phyloP scores from a whole-genome alignment of 2,329 filamentous ascomycete genomes.

The Arthrobotrys musiformis region DNA sequence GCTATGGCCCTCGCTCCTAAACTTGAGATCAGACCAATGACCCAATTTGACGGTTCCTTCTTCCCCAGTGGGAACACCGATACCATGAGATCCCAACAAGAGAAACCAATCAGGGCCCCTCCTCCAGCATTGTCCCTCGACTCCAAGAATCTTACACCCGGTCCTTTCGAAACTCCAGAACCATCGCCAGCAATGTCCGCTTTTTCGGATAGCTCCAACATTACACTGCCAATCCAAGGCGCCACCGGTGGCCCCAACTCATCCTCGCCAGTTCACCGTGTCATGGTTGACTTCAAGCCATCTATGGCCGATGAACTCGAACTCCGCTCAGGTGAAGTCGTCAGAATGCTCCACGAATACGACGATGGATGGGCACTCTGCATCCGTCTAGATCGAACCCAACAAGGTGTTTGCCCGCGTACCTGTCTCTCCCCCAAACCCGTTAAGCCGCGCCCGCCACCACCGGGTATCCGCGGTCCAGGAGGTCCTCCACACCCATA shows the following conservation, averaged over 20 bases:
- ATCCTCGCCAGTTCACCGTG: slow-evolving; percentile 78
- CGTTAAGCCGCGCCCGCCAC: slow-evolving; percentile 78
- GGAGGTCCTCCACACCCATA: slow-evolving; percentile 37
- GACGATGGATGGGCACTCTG: slow-evolving; percentile 98
- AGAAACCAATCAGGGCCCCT: slow-evolving; percentile 64
- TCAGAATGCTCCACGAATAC: slow-evolving; percentile 91
- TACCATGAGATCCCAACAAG: slow-evolving; percentile 65
- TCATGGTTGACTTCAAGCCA: slow-evolving; percentile 92
- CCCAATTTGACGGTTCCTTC: slow-evolving; percentile 60
- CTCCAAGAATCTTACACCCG: slow-evolving; percentile 60
- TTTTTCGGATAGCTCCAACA: slow-evolving; percentile 54
- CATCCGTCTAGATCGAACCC: slow-evolving; percentile 85
- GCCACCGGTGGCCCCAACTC: slow-evolving; percentile 18
- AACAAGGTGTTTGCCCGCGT: slow-evolving; percentile 91
- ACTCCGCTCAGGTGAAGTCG: slow-evolving; percentile 81
- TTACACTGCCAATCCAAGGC: slow-evolving; percentile 45
- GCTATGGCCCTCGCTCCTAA: slow-evolving; percentile 62
- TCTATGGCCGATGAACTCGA: slow-evolving; percentile 92
- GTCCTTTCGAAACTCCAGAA: slow-evolving; percentile 59
- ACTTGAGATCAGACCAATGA: slow-evolving; percentile 64
- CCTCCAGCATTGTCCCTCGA: slow-evolving; percentile 58
- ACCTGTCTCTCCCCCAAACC: slow-evolving; percentile 92
- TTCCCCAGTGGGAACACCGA: slow-evolving; percentile 31
- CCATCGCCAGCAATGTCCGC: slow-evolving; percentile 55
- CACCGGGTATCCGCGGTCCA: slow-evolving; percentile 37